These are phyloP conservation scores for Rugonectria rugulosa DNA, from an alignment of 2,329 filamentous ascomycete species.

Conservation along the genomic window DNA sequence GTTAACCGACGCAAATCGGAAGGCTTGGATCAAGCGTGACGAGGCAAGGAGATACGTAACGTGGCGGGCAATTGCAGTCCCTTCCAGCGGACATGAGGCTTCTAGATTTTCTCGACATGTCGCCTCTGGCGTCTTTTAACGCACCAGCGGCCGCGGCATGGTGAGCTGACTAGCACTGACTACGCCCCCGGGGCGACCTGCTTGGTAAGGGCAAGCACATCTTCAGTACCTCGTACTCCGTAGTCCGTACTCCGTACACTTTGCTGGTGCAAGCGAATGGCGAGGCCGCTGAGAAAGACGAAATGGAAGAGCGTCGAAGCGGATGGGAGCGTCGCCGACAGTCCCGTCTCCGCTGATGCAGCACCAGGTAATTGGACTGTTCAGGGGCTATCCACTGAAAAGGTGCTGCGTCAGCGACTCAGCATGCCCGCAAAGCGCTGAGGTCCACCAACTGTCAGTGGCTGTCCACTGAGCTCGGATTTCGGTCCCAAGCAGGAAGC, in stretches of 20 bases:
- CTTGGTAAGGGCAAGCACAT: conserved; percentile 34
- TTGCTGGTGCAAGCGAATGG: conserved; percentile 36
- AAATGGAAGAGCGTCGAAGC: conserved; percentile 39
- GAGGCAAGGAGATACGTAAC: conserved; percentile 8
- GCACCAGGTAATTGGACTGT: conserved; percentile 15
- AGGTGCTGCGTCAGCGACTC: conserved; percentile 23
- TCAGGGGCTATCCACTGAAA: conserved; percentile 29
- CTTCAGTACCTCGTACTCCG: too few species aligned
- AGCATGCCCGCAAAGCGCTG: background rate
- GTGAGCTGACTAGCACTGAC: conserved; percentile 37
- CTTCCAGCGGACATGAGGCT: conserved; percentile 7
- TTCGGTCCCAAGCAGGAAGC: conserved; percentile 10
- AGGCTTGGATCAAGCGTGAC: conserved; percentile 17
- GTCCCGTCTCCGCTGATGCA: conserved; percentile 26
- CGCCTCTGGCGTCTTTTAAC: conserved; percentile 33
- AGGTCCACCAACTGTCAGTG: conserved; percentile 15
- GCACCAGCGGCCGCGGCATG: conserved; percentile 32
- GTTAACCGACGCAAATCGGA: conserved; percentile 13
- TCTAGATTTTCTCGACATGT: conserved; percentile 23
- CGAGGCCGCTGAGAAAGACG: conserved; percentile 23
- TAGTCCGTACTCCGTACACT: too few species aligned
- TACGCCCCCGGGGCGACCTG: conserved; percentile 28
- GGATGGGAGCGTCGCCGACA: conserved; percentile 20
- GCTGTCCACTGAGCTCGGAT: conserved; percentile 9
- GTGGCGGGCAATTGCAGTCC: conserved; percentile 11